Percentiles rank a stretch among this genome's conserved stretches.
Conservation (phyloP, 768 basidiomycete species). For the Lactarius hengduanensis region DNA sequence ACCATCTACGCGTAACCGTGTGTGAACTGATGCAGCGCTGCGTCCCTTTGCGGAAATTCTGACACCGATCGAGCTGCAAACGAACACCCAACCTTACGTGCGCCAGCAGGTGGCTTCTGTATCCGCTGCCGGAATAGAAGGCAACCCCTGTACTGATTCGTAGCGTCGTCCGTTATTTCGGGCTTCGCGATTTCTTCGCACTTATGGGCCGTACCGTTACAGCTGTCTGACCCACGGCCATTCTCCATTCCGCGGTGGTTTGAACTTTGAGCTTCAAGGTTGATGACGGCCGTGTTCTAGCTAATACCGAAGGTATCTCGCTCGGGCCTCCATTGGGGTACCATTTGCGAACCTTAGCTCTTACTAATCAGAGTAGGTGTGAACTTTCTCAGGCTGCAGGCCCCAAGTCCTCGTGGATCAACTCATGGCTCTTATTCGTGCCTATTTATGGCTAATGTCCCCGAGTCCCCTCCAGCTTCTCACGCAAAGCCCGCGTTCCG, state of each 20-base stretch:
- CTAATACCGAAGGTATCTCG: neutral
- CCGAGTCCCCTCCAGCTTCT: neutral
- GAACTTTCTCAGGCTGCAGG: neutral
- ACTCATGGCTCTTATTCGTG: neutral
- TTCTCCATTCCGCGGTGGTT: neutral
- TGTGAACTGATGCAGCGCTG: neutral
- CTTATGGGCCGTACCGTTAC: neutral
- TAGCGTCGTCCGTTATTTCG: neutral
- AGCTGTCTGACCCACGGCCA: neutral
- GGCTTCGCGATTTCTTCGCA: neutral
- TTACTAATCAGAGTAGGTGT: no score
- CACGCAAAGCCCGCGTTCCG: neutral
- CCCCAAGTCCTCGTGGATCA: neutral
- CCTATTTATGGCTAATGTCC: neutral
- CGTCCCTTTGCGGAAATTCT: neutral
- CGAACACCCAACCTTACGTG: neutral
- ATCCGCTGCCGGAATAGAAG: neutral
- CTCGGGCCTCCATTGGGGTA: no score
- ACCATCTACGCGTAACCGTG: neutral
- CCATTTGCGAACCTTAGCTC: no score
- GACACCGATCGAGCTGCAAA: neutral
- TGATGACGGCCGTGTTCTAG: neutral
- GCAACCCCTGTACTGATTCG: neutral
- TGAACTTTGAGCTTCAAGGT: neutral
- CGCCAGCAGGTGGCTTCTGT: neutral